phyloP scores from a whole-genome alignment of 2,329 filamentous ascomycete genomes.

The Pseudonectria foliicola region DNA sequence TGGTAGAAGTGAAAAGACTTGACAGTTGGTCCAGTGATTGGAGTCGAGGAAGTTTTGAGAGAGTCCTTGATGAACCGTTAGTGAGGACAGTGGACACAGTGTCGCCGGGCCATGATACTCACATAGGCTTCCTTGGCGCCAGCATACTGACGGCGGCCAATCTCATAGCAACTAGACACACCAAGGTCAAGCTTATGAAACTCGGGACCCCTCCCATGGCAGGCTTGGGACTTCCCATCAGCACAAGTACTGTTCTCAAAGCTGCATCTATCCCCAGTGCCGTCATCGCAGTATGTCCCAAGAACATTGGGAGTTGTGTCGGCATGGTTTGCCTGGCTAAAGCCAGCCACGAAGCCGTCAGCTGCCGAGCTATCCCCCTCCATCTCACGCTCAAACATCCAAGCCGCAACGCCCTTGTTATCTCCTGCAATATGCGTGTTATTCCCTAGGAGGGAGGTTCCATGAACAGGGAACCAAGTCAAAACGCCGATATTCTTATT shows the following conservation, averaged over 20 bases:
- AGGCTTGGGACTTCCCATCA: constrained; percentile 60
- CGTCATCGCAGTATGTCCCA: constrained; percentile 86
- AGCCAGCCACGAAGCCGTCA: constrained; percentile 75
- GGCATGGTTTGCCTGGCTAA: constrained; percentile 85
- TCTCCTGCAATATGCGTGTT: constrained; percentile 90
- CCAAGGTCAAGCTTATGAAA: constrained; percentile 64
- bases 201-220: constrained; percentile 66
- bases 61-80: constrained; percentile 39
- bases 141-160: constrained; percentile 63
- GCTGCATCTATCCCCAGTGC: constrained; percentile 62
- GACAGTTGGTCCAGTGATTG: constrained; percentile 58
- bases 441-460: constrained; percentile 84
- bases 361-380: constrained; percentile 46
- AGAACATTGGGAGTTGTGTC: constrained; percentile 85
- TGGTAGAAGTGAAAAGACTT: constrained; percentile 81
- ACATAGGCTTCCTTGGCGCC: constrained; percentile 44
- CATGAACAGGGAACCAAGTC: constrained; percentile 89
- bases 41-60: constrained; percentile 37
- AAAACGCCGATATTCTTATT: constrained; percentile 71
- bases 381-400: constrained; percentile 70
- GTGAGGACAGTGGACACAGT: background rate
- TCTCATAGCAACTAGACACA: constrained; percentile 66
- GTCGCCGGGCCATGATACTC: constrained; percentile 10
- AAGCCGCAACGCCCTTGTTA: constrained; percentile 90
- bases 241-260: constrained; percentile 79